Percentiles rank a stretch among this genome's conserved stretches.
These are phyloP conservation scores for Penicillium sp. DNA, from an alignment of 2,329 filamentous ascomycete species.

Conservation along the genomic window DNA sequence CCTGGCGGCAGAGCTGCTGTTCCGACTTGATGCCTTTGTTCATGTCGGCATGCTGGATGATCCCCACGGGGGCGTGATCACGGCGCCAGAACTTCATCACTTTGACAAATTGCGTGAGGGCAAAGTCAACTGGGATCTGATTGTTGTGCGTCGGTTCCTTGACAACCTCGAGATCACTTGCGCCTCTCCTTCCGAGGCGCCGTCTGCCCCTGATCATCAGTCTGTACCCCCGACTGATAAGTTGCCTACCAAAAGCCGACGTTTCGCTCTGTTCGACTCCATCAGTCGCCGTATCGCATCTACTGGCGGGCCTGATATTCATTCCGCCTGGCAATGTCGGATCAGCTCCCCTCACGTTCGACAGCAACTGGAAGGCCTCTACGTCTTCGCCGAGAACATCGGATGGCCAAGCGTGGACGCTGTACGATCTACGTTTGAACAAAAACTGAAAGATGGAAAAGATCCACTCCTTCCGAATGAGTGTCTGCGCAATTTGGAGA, in stretches of 20 bases:
- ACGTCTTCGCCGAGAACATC: conserved; percentile 51
- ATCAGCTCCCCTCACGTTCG: conserved; percentile 37
- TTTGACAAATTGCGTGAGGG: conserved; percentile 49
- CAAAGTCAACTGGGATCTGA: conserved; percentile 57
- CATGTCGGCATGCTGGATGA: conserved; percentile 41
- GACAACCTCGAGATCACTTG: conserved; percentile 48
- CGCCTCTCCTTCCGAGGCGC: conserved; percentile 5
- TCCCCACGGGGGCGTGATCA: conserved; percentile 41
- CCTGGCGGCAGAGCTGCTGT: conserved; percentile 53
- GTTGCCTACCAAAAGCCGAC: conserved; percentile 13
- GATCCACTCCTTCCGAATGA: conserved; percentile 14
- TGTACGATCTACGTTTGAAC: conserved; percentile 37
- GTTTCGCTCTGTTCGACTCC: conserved; percentile 26
- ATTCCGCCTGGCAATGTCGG: conserved; percentile 35
- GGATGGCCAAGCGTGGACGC: conserved; percentile 48
- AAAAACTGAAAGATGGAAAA: conserved; percentile 31
- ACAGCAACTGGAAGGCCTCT: conserved; percentile 50
- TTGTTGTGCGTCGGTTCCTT: conserved; percentile 53
- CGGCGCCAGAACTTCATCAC: conserved; percentile 43
- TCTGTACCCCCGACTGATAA: conserved; percentile 3
- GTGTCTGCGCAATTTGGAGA: conserved; percentile 7
- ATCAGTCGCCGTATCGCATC: conserved; percentile 21
- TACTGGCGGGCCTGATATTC: conserved; percentile 10
- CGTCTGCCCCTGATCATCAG: not conserved
- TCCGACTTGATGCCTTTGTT: conserved; percentile 52